Evolutionary conservation across 2,329 filamentous ascomycete genomes (phyloP).

Genomic region (Ceratocystis cacaofunesta): DNA sequence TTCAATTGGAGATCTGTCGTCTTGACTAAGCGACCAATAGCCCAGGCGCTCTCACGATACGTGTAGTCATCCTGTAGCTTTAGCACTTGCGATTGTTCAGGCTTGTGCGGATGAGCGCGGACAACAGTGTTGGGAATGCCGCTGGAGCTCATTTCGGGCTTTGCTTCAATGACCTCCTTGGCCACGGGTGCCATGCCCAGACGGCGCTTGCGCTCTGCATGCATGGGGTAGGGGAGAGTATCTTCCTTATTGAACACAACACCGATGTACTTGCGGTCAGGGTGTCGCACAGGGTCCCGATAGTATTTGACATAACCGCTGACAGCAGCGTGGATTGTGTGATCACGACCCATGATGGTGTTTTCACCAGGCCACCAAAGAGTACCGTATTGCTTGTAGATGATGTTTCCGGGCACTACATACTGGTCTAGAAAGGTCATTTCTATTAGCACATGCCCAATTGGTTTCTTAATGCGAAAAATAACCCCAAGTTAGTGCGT

Average conservation of each 20-base stretch:
- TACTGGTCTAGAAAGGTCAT: constrained; percentile 51
- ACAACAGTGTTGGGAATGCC: constrained; percentile 33
- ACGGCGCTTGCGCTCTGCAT: constrained; percentile 58
- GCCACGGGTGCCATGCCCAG: constrained; percentile 53
- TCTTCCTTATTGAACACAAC: constrained; percentile 75
- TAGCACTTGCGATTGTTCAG: constrained; percentile 32
- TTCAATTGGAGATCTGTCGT: constrained; percentile 37
- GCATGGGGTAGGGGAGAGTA: constrained; percentile 58
- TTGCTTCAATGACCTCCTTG: constrained; percentile 21
- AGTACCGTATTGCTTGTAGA: constrained; percentile 92
- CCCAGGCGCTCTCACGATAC: constrained; percentile 46
- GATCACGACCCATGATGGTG: constrained; percentile 84
- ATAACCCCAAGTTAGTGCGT: too few species aligned
- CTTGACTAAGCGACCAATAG: constrained; percentile 39
- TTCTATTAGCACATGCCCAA: neutral
- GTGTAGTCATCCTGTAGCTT: constrained; percentile 39
- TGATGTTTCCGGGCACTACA: constrained; percentile 91
- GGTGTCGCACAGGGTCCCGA: constrained; percentile 67
- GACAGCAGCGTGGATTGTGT: constrained; percentile 79
- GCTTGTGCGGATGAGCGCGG: constrained; percentile 29
- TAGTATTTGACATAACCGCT: constrained; percentile 95
- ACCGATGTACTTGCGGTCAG: constrained; percentile 86
- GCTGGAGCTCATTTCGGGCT: constrained; percentile 32
- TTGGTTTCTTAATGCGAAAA: neutral
- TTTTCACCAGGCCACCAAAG: constrained; percentile 94